Evolutionary conservation across 768 basidiomycete species (phyloP).

Genomic region (Lentinula detonsa): DNA sequence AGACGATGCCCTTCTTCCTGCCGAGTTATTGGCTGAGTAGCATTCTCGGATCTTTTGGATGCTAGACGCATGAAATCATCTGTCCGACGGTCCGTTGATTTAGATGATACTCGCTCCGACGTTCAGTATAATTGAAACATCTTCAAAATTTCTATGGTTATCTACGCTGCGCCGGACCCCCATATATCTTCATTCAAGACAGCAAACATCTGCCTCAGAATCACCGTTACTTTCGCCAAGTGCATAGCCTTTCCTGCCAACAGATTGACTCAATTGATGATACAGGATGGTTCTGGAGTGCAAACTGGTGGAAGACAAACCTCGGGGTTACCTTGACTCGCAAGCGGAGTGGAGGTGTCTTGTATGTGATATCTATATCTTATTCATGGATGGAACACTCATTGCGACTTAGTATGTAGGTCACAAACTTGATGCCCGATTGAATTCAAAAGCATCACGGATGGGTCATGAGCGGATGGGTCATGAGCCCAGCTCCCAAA

Average conservation of each 20-base stretch:
- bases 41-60: too few relatives aligned
- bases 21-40: too few relatives aligned
- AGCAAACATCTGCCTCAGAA: too few relatives aligned
- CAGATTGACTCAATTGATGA: conserved; percentile 69
- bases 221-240: too few relatives aligned
- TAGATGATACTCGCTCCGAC: too few relatives aligned
- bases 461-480: conserved; percentile 21
- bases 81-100: too few relatives aligned
- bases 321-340: conserved; percentile 37
- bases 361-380: conserved; percentile 31
- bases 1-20: too few relatives aligned
- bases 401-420: conserved; percentile 17
- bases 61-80: too few relatives aligned
- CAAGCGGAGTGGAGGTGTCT: conserved; percentile 59
- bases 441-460: conserved; percentile 44
- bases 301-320: conserved; percentile 42
- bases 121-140: too few relatives aligned
- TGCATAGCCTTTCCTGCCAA: conserved; percentile 30
- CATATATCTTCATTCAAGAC: too few relatives aligned
- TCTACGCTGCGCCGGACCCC: too few relatives aligned
- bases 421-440: conserved; percentile 66
- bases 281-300: conserved; percentile 70
- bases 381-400: conserved; percentile 7
- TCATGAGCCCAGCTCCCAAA: conserved; percentile 47
- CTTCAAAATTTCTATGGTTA: too few relatives aligned